phyloP scores from a whole-genome alignment of 805 yeast genomes.

The Metschnikowia noctiluminum region DNA sequence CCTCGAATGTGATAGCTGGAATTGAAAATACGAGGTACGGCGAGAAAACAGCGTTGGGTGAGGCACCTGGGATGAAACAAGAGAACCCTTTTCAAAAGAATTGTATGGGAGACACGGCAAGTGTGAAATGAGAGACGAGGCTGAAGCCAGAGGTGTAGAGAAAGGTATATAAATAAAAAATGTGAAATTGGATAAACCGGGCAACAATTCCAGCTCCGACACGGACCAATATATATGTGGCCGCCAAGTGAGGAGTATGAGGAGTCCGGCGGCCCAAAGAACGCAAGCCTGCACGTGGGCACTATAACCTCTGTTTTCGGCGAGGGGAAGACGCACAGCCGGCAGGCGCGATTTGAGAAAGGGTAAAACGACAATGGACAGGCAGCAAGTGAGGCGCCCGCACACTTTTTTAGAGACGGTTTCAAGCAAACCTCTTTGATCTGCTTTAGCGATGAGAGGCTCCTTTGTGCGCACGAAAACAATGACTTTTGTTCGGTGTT shows the following conservation, averaged over 20 bases:
- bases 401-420: background rate
- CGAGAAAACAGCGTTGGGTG: too few species aligned
- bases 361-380: slow-evolving; percentile 3
- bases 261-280: slow-evolving; percentile 12
- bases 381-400: background rate
- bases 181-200: background rate
- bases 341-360: slow-evolving; percentile 2
- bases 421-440: background rate
- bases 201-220: background rate
- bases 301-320: slow-evolving; percentile 2
- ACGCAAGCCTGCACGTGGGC: slow-evolving; percentile 6
- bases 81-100: too few species aligned
- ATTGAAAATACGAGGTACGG: too few species aligned
- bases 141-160: background rate
- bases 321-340: slow-evolving; percentile 11
- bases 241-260: slow-evolving; percentile 18
- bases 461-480: background rate
- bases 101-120: background rate
- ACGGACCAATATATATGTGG: slow-evolving; percentile 7
- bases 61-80: too few species aligned
- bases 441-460: slow-evolving; percentile 1
- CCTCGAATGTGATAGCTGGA: too few species aligned
- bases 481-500: background rate
- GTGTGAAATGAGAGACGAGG: background rate
- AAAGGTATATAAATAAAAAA: background rate